Evolutionary conservation across 2,329 filamentous ascomycete species (phyloP), one percentile per base, ranked within the genome.

Genomic region (Fusarium nygamai): DNA sequence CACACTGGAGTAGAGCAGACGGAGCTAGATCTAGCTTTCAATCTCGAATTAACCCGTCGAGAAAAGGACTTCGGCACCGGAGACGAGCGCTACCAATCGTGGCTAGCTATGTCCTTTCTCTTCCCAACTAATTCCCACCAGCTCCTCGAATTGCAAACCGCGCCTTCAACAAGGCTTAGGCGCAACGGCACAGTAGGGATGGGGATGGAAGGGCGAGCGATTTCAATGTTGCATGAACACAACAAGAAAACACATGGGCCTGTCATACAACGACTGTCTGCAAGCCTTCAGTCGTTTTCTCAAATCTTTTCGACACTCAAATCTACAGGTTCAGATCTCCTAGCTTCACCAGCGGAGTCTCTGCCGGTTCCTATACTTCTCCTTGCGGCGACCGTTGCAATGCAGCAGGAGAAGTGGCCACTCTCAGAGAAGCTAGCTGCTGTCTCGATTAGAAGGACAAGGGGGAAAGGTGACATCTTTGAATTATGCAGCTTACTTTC

Each of bases 391-490:
- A 10, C 1, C 0, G 14, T 11, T 43, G 41, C 22, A 5, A 43
- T 6, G 5, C 8, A 10, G 6, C 22, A n/a, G 7, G 22, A 2
- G 11, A 43, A n/a, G 3, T 10, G 3, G 6, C 5, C 1, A 3
- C 41, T 43, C 8, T 4, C 22, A n/a, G 41, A n/a, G 8, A 43
- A n/a, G 4, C 2, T 43, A 6, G 41, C 5, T 0, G 8, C 5
- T 4, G 10, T 43, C 41, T n/a, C 41, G 2, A 14, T 43, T 10
- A 43, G 6, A 0, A 43, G 11, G 22, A 43, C 41, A 17, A 43
- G 2, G 11, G 41, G 22, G 7, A n/a, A 10, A 17, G 22, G 14
- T 11, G 41, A n/a, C 14, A 1, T 43, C 22, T 10, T 43, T n/a
- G 41, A 43, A 2, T 3, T 43, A 0, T 43, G 41, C 14, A 43